These are phyloP conservation scores for Paramarasmius palmivorus DNA, from an alignment of 1,284 basidiomycete genomes.

Conservation along the genomic window DNA sequence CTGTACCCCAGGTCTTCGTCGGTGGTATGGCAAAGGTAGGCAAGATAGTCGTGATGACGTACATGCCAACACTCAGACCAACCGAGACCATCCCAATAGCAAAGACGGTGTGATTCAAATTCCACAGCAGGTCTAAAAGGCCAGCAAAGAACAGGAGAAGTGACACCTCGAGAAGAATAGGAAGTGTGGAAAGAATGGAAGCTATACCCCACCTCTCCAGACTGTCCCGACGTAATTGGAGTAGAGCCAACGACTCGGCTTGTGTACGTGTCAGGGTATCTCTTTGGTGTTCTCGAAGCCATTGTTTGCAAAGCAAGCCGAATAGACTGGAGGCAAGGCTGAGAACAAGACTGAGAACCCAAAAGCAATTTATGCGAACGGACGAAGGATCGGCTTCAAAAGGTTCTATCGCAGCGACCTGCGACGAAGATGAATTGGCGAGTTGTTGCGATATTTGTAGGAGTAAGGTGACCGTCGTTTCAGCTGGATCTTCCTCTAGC, in stretches of 20 bases:
- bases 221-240: background rate
- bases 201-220: background rate
- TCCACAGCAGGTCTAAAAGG: conserved; percentile 6
- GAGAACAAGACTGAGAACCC: conserved; percentile 12
- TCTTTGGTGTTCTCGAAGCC: conserved; percentile 11
- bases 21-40: background rate
- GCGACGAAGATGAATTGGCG: background rate
- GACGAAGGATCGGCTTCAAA: background rate
- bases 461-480: background rate
- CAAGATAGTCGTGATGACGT: background rate
- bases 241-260: background rate
- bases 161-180: conserved; percentile 3
- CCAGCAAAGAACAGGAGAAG: conserved; percentile 7
- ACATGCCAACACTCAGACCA: background rate
- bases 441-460: conserved; percentile 3
- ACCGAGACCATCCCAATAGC: background rate
- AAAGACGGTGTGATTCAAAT: background rate
- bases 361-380: conserved; percentile 4
- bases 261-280: background rate
- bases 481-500: conserved; percentile 1
- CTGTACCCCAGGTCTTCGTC: background rate
- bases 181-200: background rate
- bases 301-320: conserved; percentile 13
- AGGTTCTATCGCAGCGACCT: background rate
- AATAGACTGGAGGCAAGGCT: conserved; percentile 2